phyloP scores from a whole-genome alignment of 345 rosid species.

The Eucalyptus fibrosa region DNA sequence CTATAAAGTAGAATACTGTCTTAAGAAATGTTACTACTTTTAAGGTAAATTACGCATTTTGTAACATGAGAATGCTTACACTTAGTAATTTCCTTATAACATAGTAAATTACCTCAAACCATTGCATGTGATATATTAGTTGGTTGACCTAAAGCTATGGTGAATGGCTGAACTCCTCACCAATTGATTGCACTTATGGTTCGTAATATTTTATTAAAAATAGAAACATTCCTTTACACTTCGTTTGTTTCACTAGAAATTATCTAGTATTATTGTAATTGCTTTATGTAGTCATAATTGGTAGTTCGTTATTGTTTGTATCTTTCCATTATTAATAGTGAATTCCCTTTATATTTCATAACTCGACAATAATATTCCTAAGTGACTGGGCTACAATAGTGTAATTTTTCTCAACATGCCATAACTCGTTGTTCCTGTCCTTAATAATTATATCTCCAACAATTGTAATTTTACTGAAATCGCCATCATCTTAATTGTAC shows the following conservation, averaged over 20 bases:
- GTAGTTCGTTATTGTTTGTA: background rate
- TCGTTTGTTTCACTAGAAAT: background rate
- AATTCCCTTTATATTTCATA: background rate
- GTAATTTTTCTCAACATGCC: background rate
- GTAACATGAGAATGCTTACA: no score
- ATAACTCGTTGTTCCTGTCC: background rate
- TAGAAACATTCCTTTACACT: background rate
- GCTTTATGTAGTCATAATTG: background rate
- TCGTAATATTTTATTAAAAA: background rate
- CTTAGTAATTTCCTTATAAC: no score
- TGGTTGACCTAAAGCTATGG: background rate
- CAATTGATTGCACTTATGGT: background rate
- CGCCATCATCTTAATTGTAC: background rate
- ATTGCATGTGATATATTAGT: no score
- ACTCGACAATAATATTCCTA: background rate
- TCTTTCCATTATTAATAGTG: background rate
- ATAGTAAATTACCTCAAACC: no score
- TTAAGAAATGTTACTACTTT: no score
- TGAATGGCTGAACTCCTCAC: background rate
- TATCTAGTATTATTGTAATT: background rate
- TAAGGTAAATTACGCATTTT: no score
- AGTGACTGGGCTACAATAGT: accelerated
- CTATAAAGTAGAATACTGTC: no score
- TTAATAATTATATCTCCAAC: background rate
- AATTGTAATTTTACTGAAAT: background rate